phyloP scores from a whole-genome alignment of 2,329 filamentous ascomycete genomes.

The Diaporthe capsici region DNA sequence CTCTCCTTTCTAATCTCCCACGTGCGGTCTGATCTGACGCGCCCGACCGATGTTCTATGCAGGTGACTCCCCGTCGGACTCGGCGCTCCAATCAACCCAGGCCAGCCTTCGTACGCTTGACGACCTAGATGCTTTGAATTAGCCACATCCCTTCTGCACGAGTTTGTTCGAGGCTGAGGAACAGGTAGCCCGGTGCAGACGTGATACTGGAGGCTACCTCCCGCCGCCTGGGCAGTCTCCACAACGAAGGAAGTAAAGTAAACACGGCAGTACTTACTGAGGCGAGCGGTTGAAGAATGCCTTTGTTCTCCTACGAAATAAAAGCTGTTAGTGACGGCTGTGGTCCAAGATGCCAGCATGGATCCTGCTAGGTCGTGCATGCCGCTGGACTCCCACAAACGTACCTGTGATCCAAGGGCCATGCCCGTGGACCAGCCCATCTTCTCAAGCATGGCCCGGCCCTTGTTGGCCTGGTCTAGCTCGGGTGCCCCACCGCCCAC shows the following conservation, averaged over 20 bases:
- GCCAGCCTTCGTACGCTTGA: conserved; percentile 89
- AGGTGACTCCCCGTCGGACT: background rate
- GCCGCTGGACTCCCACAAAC: background rate
- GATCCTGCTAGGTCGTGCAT: background rate
- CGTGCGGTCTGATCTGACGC: background rate
- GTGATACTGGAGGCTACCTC: background rate
- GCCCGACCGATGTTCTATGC: background rate
- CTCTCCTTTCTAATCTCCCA: background rate
- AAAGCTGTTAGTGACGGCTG: background rate
- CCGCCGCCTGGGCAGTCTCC: no score
- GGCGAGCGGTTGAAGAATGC: conserved; percentile 85
- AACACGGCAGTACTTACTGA: conserved; percentile 7
- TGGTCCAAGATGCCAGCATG: background rate
- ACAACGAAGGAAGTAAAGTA: background rate
- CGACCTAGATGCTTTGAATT: conserved; percentile 71
- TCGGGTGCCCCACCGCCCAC: conserved; percentile 90
- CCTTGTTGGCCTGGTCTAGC: conserved; percentile 85
- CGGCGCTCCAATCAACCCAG: conserved; percentile 68
- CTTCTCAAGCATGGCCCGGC: conserved; percentile 90
- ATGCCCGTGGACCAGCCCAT: conserved; percentile 97
- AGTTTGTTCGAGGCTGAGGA: background rate
- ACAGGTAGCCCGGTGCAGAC: background rate
- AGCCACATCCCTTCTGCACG: background rate
- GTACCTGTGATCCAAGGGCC: conserved; percentile 72
- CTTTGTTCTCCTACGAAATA: conserved; percentile 81